Percentiles rank a stretch among this genome's conserved stretches.
Conservation (phyloP, 1,139 yeast genomes). For the Kluyveromyces sp. region DNA sequence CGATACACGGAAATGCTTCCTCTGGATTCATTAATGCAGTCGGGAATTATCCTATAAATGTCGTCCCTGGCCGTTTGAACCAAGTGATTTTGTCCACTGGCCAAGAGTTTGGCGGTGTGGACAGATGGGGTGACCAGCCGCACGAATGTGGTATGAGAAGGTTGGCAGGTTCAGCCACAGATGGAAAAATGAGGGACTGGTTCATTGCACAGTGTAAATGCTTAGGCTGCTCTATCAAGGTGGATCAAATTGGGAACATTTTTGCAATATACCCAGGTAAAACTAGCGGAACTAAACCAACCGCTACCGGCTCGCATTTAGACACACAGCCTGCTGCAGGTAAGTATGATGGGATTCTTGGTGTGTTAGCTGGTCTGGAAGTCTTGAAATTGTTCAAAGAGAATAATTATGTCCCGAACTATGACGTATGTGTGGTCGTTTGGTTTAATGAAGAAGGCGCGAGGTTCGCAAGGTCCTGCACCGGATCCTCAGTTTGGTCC, state of each 20-base stretch:
- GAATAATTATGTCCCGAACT: constrained; percentile 49
- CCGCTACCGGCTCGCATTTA: constrained; percentile 66
- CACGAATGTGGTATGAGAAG: constrained; percentile 60
- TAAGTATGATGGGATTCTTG: constrained; percentile 64
- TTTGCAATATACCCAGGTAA: constrained; percentile 59
- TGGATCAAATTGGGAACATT: constrained; percentile 62
- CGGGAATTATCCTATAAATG: no score
- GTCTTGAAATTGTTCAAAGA: constrained; percentile 59
- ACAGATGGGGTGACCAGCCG: constrained; percentile 50
- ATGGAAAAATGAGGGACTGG: constrained; percentile 65
- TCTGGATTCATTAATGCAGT: no score
- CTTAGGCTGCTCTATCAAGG: constrained; percentile 50
- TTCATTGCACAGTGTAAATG: constrained; percentile 43
- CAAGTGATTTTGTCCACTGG: constrained; percentile 59
- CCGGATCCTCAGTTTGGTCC: constrained; percentile 65
- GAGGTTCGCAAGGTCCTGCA: constrained; percentile 58
- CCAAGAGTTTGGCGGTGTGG: constrained; percentile 50
- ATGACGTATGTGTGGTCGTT: constrained; percentile 55
- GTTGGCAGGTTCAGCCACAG: constrained; percentile 54
- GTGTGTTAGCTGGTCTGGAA: constrained; percentile 62
- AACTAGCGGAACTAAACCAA: constrained; percentile 40
- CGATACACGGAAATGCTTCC: no score
- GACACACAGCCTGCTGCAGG: constrained; percentile 83
- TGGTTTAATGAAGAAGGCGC: constrained; percentile 84
- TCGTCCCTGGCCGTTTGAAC: constrained; percentile 37